Percentiles rank a stretch among this genome's conserved stretches.
Evolutionary conservation across 176 grass and related monocot genomes (phyloP).

Genomic region (Panicum miliaceum): DNA sequence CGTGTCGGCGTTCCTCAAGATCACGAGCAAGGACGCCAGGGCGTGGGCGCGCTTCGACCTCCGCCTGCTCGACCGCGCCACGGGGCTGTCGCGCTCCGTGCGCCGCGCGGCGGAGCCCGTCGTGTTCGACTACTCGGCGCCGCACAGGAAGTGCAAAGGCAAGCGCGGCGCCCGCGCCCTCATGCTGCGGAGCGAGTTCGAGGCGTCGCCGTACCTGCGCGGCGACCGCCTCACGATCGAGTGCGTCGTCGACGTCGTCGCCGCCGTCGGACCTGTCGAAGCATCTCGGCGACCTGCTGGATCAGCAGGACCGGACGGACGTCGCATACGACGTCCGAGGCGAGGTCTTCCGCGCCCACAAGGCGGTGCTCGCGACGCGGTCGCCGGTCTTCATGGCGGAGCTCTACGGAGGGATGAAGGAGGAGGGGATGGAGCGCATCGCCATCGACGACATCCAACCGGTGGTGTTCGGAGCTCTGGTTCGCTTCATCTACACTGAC

Average conservation of each 20-base stretch:
- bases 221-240: slow-evolving; percentile 48
- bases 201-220: slow-evolving; percentile 35
- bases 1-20: slow-evolving; percentile 18
- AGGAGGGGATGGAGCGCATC: slow-evolving; percentile 10
- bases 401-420: slow-evolving; percentile 36
- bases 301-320: slow-evolving; percentile 2
- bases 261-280: slow-evolving; percentile 14
- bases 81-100: neutral
- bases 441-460: slow-evolving; percentile 44
- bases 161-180: neutral
- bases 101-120: neutral
- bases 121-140: neutral
- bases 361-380: slow-evolving; percentile 40
- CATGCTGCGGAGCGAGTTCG: slow-evolving; percentile 19
- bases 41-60: slow-evolving; percentile 28
- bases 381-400: slow-evolving; percentile 55
- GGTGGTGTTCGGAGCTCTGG: slow-evolving; percentile 38
- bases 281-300: slow-evolving; percentile 25
- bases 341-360: slow-evolving; percentile 39
- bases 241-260: slow-evolving; percentile 30
- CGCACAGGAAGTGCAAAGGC: neutral
- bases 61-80: slow-evolving; percentile 15
- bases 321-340: slow-evolving; percentile 28
- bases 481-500: slow-evolving; percentile 45
- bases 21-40: neutral